A percentile compares a stretch with the other conserved stretches of the same genome.
Evolutionary conservation across 768 basidiomycete species (phyloP).

Genomic region (Tubosaeta sp.): DNA sequence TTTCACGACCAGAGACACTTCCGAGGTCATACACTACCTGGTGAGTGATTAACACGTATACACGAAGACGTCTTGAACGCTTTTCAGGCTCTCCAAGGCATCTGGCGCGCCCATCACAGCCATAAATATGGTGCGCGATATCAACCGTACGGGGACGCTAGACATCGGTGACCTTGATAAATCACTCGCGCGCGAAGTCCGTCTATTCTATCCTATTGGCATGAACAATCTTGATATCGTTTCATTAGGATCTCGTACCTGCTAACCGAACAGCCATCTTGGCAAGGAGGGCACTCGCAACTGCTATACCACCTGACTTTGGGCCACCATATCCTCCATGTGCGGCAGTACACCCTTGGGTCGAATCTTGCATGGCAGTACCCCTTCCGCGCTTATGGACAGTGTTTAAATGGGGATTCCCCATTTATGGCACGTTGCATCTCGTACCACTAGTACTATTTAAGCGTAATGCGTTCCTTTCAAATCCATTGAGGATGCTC

Average conservation of each 20-base stretch:
- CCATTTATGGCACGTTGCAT: constrained; percentile 85
- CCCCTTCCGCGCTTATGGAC: constrained; percentile 59
- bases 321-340: constrained; percentile 58
- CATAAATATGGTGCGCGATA: constrained; percentile 55
- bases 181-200: constrained; percentile 46
- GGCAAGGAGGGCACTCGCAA: constrained; percentile 36
- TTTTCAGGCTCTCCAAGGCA: constrained; percentile 66
- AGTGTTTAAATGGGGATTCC: constrained; percentile 82
- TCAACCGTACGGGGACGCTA: constrained; percentile 56
- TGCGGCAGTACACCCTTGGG: constrained; percentile 73
- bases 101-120: constrained; percentile 57
- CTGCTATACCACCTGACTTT: constrained; percentile 35
- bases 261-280: constrained; percentile 49
- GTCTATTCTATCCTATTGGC: constrained; percentile 8
- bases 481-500: constrained; percentile 64
- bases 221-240: not conserved
- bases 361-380: constrained; percentile 47
- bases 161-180: constrained; percentile 54
- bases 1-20: constrained; percentile 79
- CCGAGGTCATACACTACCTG: constrained; percentile 72
- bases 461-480: constrained; percentile 61
- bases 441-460: constrained; percentile 84
- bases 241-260: constrained; percentile 49
- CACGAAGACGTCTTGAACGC: not conserved
- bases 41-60: constrained; percentile 35